Percentiles rank a stretch among this genome's conserved stretches.
Evolutionary conservation across 306 rosid genomes (phyloP).

Genomic region (Prunus mume): DNA sequence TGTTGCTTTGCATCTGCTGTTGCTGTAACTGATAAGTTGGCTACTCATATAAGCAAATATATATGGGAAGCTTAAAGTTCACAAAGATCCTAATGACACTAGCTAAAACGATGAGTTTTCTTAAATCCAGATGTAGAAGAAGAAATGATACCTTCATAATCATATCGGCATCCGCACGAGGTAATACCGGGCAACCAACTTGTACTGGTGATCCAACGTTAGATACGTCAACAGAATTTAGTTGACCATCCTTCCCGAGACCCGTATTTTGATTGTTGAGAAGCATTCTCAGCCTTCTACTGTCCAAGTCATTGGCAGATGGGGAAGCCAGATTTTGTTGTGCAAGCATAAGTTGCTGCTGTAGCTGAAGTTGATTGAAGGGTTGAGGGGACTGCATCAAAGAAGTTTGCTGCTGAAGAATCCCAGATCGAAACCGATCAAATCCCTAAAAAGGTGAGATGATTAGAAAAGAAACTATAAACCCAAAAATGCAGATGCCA

Average conservation of each 20-base stretch:
- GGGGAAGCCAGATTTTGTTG: conserved; percentile 47
- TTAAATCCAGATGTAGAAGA: conserved; percentile 17
- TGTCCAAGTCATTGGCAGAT: conserved; percentile 43
- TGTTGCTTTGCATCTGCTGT: conserved; percentile 41
- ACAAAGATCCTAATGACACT: background rate
- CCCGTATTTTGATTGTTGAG: conserved; percentile 38
- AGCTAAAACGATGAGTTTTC: conserved; percentile 1
- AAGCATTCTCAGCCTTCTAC: conserved; percentile 36
- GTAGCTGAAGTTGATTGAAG: conserved; percentile 42
- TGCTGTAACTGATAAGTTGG: conserved; percentile 29
- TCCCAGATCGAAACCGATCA: conserved; percentile 49
- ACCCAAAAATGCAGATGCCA: background rate
- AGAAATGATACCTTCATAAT: conserved; percentile 43
- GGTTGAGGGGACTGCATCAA: conserved; percentile 54
- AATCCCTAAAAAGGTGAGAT: conserved; percentile 46
- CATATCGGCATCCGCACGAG: conserved; percentile 44
- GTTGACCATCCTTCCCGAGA: conserved; percentile 46
- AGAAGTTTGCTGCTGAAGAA: conserved; percentile 42
- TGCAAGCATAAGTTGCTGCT: conserved; percentile 55
- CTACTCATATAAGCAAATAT: conserved; percentile 16
- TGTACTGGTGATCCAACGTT: conserved; percentile 42
- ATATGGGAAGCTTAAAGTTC: conserved; percentile 7
- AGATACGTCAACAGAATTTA: conserved; percentile 37
- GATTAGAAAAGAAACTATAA: conserved; percentile 11
- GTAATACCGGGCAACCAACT: conserved; percentile 45